Conservation (phyloP, 2,329 filamentous ascomycete species). For the Tympanopsis confertula region DNA sequence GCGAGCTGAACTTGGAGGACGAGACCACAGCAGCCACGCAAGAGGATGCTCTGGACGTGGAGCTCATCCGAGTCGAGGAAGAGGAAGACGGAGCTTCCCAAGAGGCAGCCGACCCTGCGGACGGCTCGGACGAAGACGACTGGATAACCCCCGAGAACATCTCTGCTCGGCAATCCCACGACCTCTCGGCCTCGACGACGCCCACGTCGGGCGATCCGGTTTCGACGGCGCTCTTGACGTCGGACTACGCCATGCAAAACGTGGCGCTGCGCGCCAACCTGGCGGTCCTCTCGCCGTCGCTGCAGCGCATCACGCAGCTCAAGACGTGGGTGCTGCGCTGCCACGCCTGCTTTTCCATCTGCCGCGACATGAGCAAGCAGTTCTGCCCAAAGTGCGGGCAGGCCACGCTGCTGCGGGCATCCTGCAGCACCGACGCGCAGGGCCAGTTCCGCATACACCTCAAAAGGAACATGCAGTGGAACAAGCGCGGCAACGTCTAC, state of each 20-base stretch:
- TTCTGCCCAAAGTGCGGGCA: conserved; percentile 54
- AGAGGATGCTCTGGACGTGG: conserved; percentile 10
- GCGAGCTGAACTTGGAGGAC: conserved; percentile 4
- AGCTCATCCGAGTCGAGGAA: conserved; percentile 1
- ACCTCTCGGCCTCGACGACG: conserved; percentile 33
- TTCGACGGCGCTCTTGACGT: conserved; percentile 82
- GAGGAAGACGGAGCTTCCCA: conserved; percentile 1
- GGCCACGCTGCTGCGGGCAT: conserved; percentile 50
- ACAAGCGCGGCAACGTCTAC: conserved; percentile 52
- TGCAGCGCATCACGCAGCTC: conserved; percentile 47
- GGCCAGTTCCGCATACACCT: conserved; percentile 54
- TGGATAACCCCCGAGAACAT: conserved; percentile 96
- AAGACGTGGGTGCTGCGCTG: conserved; percentile 54
- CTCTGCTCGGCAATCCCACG: conserved; percentile 66
- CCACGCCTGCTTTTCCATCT: conserved; percentile 52
- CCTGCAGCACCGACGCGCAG: conserved; percentile 46
- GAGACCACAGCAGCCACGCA: conserved; percentile 8
- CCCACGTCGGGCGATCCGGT: conserved; percentile 42
- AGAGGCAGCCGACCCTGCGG: conserved; percentile 2
- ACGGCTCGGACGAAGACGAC: conserved; percentile 47
- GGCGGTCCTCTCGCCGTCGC: conserved; percentile 14
- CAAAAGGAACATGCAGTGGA: conserved; percentile 59
- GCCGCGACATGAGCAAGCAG: conserved; percentile 46
- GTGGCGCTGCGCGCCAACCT: conserved; percentile 90
- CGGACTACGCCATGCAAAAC: conserved; percentile 97